Conservation (phyloP, 192 early-diverging fungal species). For the Dispira parvispora region DNA sequence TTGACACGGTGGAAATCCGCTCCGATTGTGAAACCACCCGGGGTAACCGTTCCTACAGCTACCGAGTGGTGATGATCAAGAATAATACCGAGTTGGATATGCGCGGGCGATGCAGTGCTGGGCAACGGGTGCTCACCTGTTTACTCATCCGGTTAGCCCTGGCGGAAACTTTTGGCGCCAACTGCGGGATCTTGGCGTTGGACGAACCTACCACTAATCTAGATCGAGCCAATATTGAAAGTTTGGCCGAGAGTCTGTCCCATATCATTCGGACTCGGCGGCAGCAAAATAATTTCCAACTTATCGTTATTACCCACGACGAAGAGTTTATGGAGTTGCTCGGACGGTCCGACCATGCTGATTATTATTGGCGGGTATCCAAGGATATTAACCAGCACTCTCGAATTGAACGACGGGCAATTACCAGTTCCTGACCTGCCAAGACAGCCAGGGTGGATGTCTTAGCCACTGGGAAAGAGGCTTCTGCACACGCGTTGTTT, state of each 20-base stretch:
- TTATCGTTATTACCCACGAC: constrained; percentile 96
- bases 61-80: constrained; percentile 89
- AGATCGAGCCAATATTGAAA: constrained; percentile 73
- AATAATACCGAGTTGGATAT: constrained; percentile 70
- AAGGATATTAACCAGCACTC: constrained; percentile 38
- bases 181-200: constrained; percentile 84
- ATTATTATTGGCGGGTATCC: constrained; percentile 75
- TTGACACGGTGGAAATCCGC: constrained; percentile 91
- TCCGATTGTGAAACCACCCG: constrained; percentile 61
- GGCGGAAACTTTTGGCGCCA: constrained; percentile 84
- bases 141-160: constrained; percentile 89
- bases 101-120: constrained; percentile 90
- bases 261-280: constrained; percentile 64
- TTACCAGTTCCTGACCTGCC: background rate
- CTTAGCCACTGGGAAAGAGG: too few relatives aligned
- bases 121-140: constrained; percentile 93
- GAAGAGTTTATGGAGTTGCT: constrained; percentile 82
- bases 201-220: constrained; percentile 98
- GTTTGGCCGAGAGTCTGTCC: constrained; percentile 62
- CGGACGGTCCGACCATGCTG: constrained; percentile 59
- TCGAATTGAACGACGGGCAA: background rate
- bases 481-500: too few relatives aligned
- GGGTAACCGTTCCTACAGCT: constrained; percentile 69
- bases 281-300: constrained; percentile 82
- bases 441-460: too few relatives aligned